Percentiles rank a stretch among this genome's conserved stretches.
phyloP scores from a whole-genome alignment of 331 rosid species.

The Erythrophleum ivorense region DNA sequence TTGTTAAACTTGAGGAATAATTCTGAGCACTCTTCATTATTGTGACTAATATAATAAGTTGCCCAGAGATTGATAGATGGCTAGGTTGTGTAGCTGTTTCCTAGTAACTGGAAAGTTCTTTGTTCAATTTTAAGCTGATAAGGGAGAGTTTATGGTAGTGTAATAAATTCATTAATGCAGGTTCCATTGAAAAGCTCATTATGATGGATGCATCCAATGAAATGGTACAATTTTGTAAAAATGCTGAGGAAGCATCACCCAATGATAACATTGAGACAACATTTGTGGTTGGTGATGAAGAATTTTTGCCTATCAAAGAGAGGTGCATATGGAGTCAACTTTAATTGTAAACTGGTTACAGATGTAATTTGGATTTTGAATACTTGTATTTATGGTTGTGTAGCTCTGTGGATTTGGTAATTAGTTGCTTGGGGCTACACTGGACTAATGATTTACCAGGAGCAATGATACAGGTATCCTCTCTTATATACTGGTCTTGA shows the following conservation, averaged over 20 bases:
- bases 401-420: slow-evolving; percentile 89
- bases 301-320: slow-evolving; percentile 82
- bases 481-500: neutral
- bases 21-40: neutral
- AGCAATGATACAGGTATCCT: slow-evolving; percentile 91
- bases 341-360: neutral
- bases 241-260: slow-evolving; percentile 41
- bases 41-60: neutral
- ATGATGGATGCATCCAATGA: slow-evolving; percentile 86
- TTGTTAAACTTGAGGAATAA: neutral
- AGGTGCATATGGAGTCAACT: slow-evolving; percentile 51
- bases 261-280: slow-evolving; percentile 57
- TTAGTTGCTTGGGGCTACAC: slow-evolving; percentile 94
- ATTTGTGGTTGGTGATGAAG: slow-evolving; percentile 88
- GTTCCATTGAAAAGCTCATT: slow-evolving; percentile 75
- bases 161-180: slow-evolving; percentile 46
- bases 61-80: neutral
- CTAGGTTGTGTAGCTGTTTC: slow-evolving; percentile 17
- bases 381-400: slow-evolving; percentile 41
- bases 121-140: neutral
- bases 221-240: slow-evolving; percentile 73
- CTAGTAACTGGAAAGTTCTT: neutral
- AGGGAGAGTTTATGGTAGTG: neutral
- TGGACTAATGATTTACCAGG: slow-evolving; percentile 99
- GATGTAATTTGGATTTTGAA: slow-evolving; percentile 31